phyloP scores from a whole-genome alignment of 208 protist species.

The Leishmania guyanensis region DNA sequence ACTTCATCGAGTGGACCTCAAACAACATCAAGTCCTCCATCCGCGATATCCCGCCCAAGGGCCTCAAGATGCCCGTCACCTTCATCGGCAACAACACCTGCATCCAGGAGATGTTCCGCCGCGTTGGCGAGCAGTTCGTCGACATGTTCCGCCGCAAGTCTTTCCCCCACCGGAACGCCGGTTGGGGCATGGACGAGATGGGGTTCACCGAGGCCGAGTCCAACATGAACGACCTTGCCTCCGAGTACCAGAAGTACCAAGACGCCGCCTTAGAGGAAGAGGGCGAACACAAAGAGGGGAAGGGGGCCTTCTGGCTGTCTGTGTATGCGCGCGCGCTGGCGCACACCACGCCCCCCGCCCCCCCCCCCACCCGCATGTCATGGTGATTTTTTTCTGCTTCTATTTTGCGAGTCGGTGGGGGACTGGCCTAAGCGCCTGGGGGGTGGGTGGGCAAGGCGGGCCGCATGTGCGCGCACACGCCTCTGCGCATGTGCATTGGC shows the following conservation, averaged over 20 bases:
- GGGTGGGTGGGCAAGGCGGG: no score
- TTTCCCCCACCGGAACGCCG: conserved; percentile 99
- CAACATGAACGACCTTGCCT: conserved; percentile 94
- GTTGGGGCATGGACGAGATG: conserved; percentile 93
- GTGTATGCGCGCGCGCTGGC: no score
- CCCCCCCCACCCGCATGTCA: no score
- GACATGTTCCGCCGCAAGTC: conserved; percentile 98
- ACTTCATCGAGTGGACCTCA: conserved; percentile 91
- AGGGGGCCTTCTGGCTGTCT: conserved; percentile 44
- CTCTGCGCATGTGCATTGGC: no score
- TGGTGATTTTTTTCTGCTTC: no score
- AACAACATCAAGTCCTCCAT: conserved; percentile 27
- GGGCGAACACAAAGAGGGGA: conserved; percentile 63
- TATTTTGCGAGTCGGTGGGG: no score
- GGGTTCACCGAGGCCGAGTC: conserved; percentile 92
- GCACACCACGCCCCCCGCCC: no score
- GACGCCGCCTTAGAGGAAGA: conserved; percentile 89
- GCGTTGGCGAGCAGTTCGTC: conserved; percentile 96
- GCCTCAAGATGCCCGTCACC: conserved; percentile 93
- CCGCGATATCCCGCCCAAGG: conserved; percentile 92
- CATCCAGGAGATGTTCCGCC: conserved; percentile 95
- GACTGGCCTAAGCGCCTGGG: no score
- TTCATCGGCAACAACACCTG: conserved; percentile 95
- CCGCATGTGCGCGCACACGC: no score
- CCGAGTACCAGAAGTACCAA: conserved; percentile 96